phyloP scores from a whole-genome alignment of 495 filamentous ascomycete genomes.

The Penicillium paxilli region DNA sequence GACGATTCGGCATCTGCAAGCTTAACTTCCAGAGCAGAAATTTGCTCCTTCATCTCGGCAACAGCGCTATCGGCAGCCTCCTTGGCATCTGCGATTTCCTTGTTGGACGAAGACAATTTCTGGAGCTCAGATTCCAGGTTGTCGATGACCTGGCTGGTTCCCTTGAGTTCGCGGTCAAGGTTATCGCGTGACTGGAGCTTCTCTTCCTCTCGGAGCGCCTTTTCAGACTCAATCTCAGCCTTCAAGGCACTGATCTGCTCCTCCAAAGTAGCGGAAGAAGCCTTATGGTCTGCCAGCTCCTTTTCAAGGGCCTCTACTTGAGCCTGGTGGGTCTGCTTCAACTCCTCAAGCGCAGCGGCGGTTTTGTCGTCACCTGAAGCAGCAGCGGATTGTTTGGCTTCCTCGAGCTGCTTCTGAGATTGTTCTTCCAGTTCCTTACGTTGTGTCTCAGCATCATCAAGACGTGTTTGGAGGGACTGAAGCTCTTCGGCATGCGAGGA shows the following conservation, averaged over 20 bases:
- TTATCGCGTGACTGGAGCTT: constrained; percentile 40
- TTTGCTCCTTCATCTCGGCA: constrained; percentile 35
- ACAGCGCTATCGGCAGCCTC: constrained; percentile 34
- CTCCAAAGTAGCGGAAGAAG: constrained; percentile 32
- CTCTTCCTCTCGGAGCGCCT: constrained; percentile 36
- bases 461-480: constrained; percentile 34
- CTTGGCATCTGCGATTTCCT: constrained; percentile 44
- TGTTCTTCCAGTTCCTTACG: constrained; percentile 43
- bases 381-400: constrained; percentile 36
- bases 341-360: constrained; percentile 36
- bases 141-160: constrained; percentile 43
- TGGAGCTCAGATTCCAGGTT: constrained; percentile 45
- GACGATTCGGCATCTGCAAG: constrained; percentile 37
- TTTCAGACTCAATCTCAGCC: constrained; percentile 38
- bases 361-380: constrained; percentile 38
- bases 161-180: constrained; percentile 40
- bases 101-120: constrained; percentile 37
- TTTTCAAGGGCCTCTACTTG: constrained; percentile 40
- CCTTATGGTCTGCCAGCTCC: constrained; percentile 39
- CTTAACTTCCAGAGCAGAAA: constrained; percentile 39
- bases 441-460: constrained; percentile 41
- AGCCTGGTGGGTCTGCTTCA: constrained; percentile 39
- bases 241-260: constrained; percentile 43
- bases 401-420: constrained; percentile 41
- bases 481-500: constrained; percentile 37